Percentiles rank a stretch among this genome's conserved stretches.
Conservation (phyloP, 2,329 filamentous ascomycete species). For the Sporothrix curviconia region DNA sequence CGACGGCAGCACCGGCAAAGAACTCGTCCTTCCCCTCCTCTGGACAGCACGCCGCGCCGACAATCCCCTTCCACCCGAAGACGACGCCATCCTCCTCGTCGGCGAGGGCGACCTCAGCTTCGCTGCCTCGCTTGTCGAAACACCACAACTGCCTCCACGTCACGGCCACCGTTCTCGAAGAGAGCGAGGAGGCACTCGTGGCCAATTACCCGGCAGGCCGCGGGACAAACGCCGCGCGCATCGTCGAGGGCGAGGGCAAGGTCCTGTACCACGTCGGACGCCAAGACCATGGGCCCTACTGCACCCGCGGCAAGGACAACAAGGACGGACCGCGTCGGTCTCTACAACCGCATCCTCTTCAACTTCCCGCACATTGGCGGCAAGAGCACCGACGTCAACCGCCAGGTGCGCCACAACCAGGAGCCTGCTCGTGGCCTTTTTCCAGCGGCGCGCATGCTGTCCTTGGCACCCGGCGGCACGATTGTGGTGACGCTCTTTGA, state of each 20-base stretch:
- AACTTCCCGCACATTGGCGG: slow-evolving; percentile 97
- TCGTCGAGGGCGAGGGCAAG: slow-evolving; percentile 39
- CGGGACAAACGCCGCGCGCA: slow-evolving; percentile 49
- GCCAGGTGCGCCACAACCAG: slow-evolving; percentile 90
- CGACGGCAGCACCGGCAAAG: background rate
- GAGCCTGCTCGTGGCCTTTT: slow-evolving; percentile 66
- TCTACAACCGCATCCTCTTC: slow-evolving; percentile 78
- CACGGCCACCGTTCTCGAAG: slow-evolving; percentile 64
- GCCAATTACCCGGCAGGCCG: slow-evolving; percentile 70
- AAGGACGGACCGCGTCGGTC: slow-evolving; percentile 29
- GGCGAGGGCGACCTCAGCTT: slow-evolving; percentile 81
- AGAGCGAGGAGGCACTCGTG: slow-evolving; percentile 47
- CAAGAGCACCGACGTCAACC: slow-evolving; percentile 84
- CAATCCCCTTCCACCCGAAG: slow-evolving; percentile 62
- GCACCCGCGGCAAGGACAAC: slow-evolving; percentile 26
- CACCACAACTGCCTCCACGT: slow-evolving; percentile 61
- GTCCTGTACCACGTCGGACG: slow-evolving; percentile 62
- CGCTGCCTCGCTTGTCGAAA: slow-evolving; percentile 56
- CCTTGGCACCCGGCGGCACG: slow-evolving; percentile 49
- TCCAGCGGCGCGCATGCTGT: slow-evolving; percentile 46
- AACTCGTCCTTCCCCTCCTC: background rate
- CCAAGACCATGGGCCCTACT: slow-evolving; percentile 51
- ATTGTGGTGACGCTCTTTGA: slow-evolving; percentile 88
- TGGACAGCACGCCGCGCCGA: slow-evolving; percentile 35
- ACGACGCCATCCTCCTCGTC: slow-evolving; percentile 65